These are phyloP conservation scores for Fremontodendron californicum DNA, from an alignment of 345 rosid genomes.

Conservation along the genomic window DNA sequence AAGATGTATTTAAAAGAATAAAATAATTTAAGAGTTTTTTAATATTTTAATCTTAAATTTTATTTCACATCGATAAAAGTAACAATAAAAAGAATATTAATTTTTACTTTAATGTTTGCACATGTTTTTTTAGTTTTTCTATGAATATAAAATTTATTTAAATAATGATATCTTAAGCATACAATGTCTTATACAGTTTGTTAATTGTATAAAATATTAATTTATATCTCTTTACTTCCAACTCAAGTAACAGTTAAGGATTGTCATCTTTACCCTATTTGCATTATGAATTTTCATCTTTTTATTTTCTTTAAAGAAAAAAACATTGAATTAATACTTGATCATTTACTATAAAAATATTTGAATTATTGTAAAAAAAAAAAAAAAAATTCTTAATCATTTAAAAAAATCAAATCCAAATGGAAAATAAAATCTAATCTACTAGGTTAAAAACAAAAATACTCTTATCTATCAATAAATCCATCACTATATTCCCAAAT, in stretches of 20 bases:
- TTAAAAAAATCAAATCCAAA: conserved; percentile 1
- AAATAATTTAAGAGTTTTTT: too few relatives aligned
- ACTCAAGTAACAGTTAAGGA: not conserved
- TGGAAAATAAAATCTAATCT: not conserved
- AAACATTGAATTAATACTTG: not conserved
- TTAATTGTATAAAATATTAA: too few relatives aligned
- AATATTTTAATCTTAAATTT: too few relatives aligned
- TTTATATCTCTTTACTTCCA: not conserved
- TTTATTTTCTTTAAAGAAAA: not conserved
- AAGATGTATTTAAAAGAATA: too few relatives aligned
- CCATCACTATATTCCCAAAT: not conserved
- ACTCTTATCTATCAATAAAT: not conserved
- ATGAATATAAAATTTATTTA: not conserved
- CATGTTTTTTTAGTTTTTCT: not conserved
- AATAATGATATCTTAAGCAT: too few relatives aligned
- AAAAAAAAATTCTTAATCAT: not conserved
- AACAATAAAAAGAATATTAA: not conserved
- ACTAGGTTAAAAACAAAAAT: conserved; percentile 3
- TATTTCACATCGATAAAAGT: not conserved
- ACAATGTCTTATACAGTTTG: too few relatives aligned
- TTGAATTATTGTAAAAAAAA: not conserved
- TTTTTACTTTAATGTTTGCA: not conserved
- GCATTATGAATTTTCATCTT: not conserved
- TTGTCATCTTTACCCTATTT: not conserved
- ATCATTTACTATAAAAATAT: not conserved